Percentiles rank a stretch among this genome's conserved stretches.
These are phyloP conservation scores for Candida dendrica DNA, from an alignment of 805 yeast species.

Conservation along the genomic window DNA sequence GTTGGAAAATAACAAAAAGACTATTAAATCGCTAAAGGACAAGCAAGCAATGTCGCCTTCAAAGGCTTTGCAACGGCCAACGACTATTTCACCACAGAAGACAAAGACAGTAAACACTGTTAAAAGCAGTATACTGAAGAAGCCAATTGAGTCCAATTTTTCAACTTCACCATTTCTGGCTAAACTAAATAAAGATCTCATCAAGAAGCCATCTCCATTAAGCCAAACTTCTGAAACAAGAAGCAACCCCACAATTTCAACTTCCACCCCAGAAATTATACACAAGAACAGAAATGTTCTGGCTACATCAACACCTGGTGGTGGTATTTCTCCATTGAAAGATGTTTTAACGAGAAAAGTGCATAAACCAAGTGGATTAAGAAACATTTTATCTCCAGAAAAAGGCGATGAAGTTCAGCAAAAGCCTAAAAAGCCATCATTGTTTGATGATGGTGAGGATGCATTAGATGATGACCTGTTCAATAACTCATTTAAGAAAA, in stretches of 20 bases:
- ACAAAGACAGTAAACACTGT: conserved; percentile 2
- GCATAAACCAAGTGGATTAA: conserved; percentile 16
- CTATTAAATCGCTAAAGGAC: conserved; percentile 20
- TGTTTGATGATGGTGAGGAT: conserved; percentile 22
- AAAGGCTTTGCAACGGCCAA: conserved; percentile 1
- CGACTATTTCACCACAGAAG: conserved; percentile 10
- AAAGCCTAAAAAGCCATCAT: conserved; percentile 9
- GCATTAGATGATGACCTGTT: conserved; percentile 21
- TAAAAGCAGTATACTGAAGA: conserved; percentile 4
- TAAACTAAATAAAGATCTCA: conserved; percentile 2
- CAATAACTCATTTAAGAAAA: conserved; percentile 9
- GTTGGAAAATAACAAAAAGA: conserved; percentile 26
- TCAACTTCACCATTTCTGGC: conserved; percentile 18
- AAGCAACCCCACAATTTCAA: conserved; percentile 1
- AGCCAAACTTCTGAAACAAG: too few species aligned
- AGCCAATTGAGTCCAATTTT: conserved; percentile 8
- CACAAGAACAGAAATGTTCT: conserved; percentile 5
- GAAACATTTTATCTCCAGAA: conserved; percentile 17
- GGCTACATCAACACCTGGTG: conserved; percentile 22
- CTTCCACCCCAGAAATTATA: conserved; percentile 10
- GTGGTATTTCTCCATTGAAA: conserved; percentile 15
- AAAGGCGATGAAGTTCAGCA: conserved; percentile 1
- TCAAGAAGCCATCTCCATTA: too few species aligned
- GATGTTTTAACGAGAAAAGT: conserved; percentile 6
- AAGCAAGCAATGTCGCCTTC: conserved; percentile 4